Evolutionary conservation across 306 rosid species (phyloP).

Genomic region (Cucurbita pepo): DNA sequence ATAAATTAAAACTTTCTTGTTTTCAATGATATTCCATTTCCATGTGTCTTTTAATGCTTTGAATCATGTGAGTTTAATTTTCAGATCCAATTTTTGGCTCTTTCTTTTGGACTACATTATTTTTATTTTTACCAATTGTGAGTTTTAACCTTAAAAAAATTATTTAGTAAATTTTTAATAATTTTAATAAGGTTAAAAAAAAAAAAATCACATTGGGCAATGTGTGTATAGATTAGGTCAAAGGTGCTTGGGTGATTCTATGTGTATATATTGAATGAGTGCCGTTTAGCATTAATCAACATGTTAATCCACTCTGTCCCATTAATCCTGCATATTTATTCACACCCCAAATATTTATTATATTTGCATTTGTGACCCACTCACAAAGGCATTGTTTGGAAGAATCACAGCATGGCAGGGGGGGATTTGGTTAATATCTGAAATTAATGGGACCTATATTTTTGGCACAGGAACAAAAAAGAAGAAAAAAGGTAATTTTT

Average conservation of each 20-base stretch:
- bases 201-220: not conserved
- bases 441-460: not conserved
- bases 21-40: slow-evolving; percentile 1
- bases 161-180: no score
- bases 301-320: not conserved
- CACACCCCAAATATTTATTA: not conserved
- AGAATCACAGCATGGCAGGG: not conserved
- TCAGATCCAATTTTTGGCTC: not conserved
- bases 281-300: not conserved
- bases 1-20: not conserved
- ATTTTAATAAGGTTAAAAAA: no score
- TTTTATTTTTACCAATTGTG: not conserved
- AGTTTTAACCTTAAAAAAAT: not conserved
- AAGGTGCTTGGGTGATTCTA: not conserved
- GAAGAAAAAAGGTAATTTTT: not conserved
- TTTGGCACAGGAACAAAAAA: not conserved
- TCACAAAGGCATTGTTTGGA: not conserved
- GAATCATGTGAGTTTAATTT: not conserved
- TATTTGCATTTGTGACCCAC: slow-evolving; percentile 3
- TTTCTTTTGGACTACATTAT: not conserved
- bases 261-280: not conserved
- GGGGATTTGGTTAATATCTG: not conserved
- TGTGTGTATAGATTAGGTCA: not conserved
- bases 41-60: not conserved
- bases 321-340: not conserved